A percentile compares a stretch with the other conserved stretches of the same genome.
phyloP scores from a whole-genome alignment of 1,139 yeast species.

The Blastobotrys aristatus region DNA sequence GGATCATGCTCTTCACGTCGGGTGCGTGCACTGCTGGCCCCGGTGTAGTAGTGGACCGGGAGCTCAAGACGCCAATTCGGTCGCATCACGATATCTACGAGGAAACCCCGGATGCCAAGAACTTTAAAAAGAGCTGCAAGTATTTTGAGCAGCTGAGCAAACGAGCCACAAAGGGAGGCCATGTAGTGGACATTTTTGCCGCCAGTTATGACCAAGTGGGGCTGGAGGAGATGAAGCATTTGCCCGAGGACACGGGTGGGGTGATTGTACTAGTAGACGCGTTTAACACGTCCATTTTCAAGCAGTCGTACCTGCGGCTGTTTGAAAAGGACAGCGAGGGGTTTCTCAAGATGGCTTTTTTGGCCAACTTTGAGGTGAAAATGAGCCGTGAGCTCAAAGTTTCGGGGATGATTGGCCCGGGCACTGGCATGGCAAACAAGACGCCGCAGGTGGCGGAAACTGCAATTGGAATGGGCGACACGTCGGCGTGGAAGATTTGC shows the following conservation, averaged over 20 bases:
- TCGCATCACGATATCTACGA: slow-evolving; percentile 90
- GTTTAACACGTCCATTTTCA: slow-evolving; percentile 88
- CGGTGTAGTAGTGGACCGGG: slow-evolving; percentile 80
- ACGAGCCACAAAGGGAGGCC: slow-evolving; percentile 67
- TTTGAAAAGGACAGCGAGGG: slow-evolving; percentile 82
- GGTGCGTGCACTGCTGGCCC: slow-evolving; percentile 92
- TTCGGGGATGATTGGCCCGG: slow-evolving; percentile 88
- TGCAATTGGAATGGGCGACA: slow-evolving; percentile 90
- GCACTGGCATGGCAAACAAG: slow-evolving; percentile 41
- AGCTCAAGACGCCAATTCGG: slow-evolving; percentile 86
- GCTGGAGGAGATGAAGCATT: slow-evolving; percentile 83
- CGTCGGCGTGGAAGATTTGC: slow-evolving; percentile 82
- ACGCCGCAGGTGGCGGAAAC: slow-evolving; percentile 75
- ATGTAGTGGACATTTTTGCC: slow-evolving; percentile 82
- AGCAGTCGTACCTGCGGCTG: slow-evolving; percentile 80
- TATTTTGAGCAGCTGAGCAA: slow-evolving; percentile 72
- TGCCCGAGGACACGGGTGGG: slow-evolving; percentile 86
- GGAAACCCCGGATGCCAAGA: slow-evolving; percentile 57
- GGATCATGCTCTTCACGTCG: slow-evolving; percentile 58
- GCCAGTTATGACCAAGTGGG: slow-evolving; percentile 98
- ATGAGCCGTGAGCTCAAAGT: slow-evolving; percentile 82
- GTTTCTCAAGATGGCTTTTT: slow-evolving; percentile 71
- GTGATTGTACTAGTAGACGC: slow-evolving; percentile 83
- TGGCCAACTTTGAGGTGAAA: slow-evolving; percentile 62
- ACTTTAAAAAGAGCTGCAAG: slow-evolving; percentile 78